Evolutionary conservation across 75 land plant species (phyloP).

Genomic region (Pinus tabuliformis): DNA sequence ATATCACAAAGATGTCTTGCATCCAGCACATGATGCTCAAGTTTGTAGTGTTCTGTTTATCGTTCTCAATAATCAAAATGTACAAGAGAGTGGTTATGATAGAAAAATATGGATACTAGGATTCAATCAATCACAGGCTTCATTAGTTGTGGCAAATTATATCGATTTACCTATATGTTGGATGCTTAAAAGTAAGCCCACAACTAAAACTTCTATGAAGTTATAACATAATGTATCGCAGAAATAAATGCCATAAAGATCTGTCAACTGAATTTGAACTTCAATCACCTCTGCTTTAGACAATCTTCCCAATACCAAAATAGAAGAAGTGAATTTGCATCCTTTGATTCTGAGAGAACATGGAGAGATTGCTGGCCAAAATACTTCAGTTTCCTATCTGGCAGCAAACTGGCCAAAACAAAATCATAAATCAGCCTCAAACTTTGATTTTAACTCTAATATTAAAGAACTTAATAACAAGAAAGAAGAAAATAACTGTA

Average conservation of each 20-base stretch:
- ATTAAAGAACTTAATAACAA: not conserved
- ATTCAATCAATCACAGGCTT: too few species aligned
- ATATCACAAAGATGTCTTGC: not conserved
- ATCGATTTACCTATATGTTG: not conserved
- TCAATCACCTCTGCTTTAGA: slow-evolving; percentile 74
- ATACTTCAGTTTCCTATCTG: slow-evolving; percentile 88
- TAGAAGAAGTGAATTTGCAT: slow-evolving; percentile 76
- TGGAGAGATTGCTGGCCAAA: slow-evolving; percentile 73
- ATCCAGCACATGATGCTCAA: not conserved
- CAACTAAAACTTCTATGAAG: not conserved
- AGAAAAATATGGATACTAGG: too few species aligned
- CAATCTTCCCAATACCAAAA: slow-evolving; percentile 98
- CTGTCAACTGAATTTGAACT: not conserved
- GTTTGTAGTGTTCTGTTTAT: not conserved
- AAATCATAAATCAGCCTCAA: slow-evolving; percentile 1
- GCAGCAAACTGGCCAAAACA: slow-evolving; percentile 59
- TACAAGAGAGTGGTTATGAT: not conserved
- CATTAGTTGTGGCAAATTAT: too few species aligned
- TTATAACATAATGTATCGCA: not conserved
- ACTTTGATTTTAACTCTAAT: not conserved
- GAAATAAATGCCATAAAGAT: not conserved
- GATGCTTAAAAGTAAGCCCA: not conserved
- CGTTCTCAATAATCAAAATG: not conserved
- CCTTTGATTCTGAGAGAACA: slow-evolving; percentile 66
- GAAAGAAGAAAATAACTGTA: not conserved